Conservation (phyloP, 139 green algal genomes). For the Chlamydomonas eustigma region DNA sequence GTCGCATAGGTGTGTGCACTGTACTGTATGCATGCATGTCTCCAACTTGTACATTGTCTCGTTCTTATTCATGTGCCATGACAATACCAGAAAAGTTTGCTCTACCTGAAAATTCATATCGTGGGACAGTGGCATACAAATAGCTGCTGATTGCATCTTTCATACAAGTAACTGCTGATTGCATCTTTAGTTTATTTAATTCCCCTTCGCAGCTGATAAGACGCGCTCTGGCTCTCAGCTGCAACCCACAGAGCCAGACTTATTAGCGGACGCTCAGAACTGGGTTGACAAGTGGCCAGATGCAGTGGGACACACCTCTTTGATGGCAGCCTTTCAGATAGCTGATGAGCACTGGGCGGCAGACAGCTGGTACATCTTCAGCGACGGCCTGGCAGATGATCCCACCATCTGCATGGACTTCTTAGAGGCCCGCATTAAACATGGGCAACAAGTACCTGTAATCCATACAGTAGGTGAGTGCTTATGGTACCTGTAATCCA, state of each 20-base stretch:
- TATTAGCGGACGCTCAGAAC: slow-evolving; percentile 41
- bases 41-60: too few species aligned
- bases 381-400: slow-evolving; percentile 52
- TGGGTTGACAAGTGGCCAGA: slow-evolving; percentile 68
- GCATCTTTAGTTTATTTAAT: too few species aligned
- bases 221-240: slow-evolving; percentile 14
- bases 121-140: too few species aligned
- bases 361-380: slow-evolving; percentile 55
- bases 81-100: too few species aligned
- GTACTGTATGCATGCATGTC: too few species aligned
- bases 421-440: slow-evolving; percentile 17
- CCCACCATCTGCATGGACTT: slow-evolving; percentile 33
- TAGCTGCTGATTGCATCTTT: too few species aligned
- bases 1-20: neutral
- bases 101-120: too few species aligned
- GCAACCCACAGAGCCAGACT: slow-evolving; percentile 39
- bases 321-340: slow-evolving; percentile 28
- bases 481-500: neutral
- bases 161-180: too few species aligned
- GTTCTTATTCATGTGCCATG: too few species aligned
- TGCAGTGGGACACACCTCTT: slow-evolving; percentile 31
- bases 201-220: neutral
- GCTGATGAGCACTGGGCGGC: slow-evolving; percentile 33
- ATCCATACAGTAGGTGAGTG: slow-evolving; percentile 47
- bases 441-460: slow-evolving; percentile 28